Percentiles rank a stretch among this genome's conserved stretches.
These are phyloP conservation scores for Neofusicoccum parvum DNA, from an alignment of 2,329 filamentous ascomycete species.

Conservation along the genomic window DNA sequence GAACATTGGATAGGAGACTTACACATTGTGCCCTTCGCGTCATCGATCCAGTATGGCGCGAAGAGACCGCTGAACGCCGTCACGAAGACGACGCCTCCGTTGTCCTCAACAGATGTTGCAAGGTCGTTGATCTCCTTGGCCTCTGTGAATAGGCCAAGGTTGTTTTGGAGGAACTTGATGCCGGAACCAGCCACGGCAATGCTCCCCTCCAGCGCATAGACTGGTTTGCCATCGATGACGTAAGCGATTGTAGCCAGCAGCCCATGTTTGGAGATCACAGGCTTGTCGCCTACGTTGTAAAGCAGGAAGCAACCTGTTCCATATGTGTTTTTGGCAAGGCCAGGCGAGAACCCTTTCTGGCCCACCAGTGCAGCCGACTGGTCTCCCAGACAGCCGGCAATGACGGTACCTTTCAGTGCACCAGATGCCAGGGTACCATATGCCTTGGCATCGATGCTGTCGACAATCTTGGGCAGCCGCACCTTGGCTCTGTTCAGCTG, in stretches of 20 bases:
- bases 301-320: constrained; percentile 82
- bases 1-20: background rate
- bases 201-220: constrained; percentile 77
- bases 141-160: constrained; percentile 58
- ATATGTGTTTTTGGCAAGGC: constrained; percentile 82
- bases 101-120: constrained; percentile 64
- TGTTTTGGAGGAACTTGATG: constrained; percentile 65
- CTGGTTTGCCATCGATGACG: constrained; percentile 69
- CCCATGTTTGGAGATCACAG: constrained; percentile 76
- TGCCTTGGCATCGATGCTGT: constrained; percentile 68
- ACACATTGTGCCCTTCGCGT: constrained; percentile 72
- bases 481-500: constrained; percentile 69
- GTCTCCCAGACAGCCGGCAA: constrained; percentile 77
- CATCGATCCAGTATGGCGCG: constrained; percentile 87
- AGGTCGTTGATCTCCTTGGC: constrained; percentile 61
- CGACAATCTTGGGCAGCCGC: constrained; percentile 72
- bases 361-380: constrained; percentile 80
- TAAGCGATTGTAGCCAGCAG: constrained; percentile 79
- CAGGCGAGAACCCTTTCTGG: constrained; percentile 76
- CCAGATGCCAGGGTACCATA: constrained; percentile 68
- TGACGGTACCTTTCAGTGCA: constrained; percentile 64
- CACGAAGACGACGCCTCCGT: constrained; percentile 76
- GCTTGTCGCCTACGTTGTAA: constrained; percentile 78
- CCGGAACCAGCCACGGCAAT: constrained; percentile 76
- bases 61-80: constrained; percentile 85